Evolutionary conservation across 2,329 filamentous ascomycete genomes (phyloP), one percentile per base, ranked within the genome.

Genomic region (Fusarium clavum): DNA sequence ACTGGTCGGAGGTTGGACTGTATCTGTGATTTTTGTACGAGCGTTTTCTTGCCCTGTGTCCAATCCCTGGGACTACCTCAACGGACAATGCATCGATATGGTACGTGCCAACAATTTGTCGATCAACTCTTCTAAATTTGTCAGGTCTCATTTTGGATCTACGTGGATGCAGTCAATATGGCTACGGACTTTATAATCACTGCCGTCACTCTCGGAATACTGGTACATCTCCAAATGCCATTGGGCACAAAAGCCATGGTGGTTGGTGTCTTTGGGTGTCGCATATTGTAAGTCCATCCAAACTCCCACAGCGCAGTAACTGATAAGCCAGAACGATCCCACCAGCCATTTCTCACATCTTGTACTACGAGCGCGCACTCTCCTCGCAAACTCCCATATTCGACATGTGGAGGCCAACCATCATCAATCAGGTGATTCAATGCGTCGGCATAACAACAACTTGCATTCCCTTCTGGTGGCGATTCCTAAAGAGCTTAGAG

Each of bases 401-500:
- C 8, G 46, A 57, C 14, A 64, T 64, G 60, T 64, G 60, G 61
- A 64, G 14, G 22, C 27, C 60, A 20, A 46, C 38, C 9, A 11
- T 64, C 4, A 64, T 64, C 14, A 32, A 64, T 8, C 61, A 64
- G 22, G 59, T 64, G 0, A 49, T 47, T 12, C 61, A 64, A 9
- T 64, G 59, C 12, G 20, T 64, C 18, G 49, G 59, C n/a, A 27
- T 64, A 18, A 64, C 44, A 18, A 64, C 49, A 20, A 64, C 59
- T 3, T 64, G 59, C 30, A 32, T 64, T 1, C 61, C 61, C 5
- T 64, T 64, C 5, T 64, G 61, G 61, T 57, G 59, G 59, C 51
- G 61, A 3, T 64, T 64, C 41, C 44, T 64, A 6, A 64, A 64
- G 24, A 64, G 59, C 14, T 12, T 64, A 1, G 61, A 64, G 6